phyloP scores from a whole-genome alignment of 2,329 filamentous ascomycete genomes.

The Diaporthe sp. region DNA sequence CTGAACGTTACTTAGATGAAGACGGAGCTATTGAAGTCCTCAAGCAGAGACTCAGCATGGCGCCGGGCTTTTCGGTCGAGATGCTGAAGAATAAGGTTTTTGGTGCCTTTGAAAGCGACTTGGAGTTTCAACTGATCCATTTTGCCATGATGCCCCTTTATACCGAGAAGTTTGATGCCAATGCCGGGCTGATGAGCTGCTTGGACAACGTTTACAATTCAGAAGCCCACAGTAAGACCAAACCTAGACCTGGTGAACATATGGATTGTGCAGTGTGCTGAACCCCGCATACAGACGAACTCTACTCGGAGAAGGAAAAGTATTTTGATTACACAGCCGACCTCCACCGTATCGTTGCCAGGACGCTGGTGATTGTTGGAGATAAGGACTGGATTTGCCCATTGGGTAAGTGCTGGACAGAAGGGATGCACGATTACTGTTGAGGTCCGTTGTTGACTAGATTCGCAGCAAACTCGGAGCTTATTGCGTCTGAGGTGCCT shows the following conservation, averaged over 20 bases:
- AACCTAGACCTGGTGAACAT: no score
- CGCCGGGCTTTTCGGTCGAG: constrained; percentile 51
- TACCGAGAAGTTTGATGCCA: constrained; percentile 50
- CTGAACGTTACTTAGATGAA: constrained; percentile 46
- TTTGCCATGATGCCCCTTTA: constrained; percentile 54
- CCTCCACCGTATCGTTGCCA: constrained; percentile 48
- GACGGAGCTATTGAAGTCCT: constrained; percentile 49
- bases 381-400: constrained; percentile 56
- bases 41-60: constrained; percentile 48
- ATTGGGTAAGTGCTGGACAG: constrained; percentile 43
- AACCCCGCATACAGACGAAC: constrained; percentile 45
- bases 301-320: constrained; percentile 52
- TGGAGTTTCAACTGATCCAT: constrained; percentile 53
- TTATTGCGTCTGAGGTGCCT: constrained; percentile 47
- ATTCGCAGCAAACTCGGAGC: constrained; percentile 47
- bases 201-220: constrained; percentile 50
- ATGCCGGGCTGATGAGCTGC: constrained; percentile 47
- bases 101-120: constrained; percentile 51
- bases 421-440: neutral
- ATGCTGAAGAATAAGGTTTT: constrained; percentile 55
- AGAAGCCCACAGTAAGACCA: constrained; percentile 50
- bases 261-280: neutral
- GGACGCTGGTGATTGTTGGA: constrained; percentile 53
- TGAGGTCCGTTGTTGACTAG: neutral
- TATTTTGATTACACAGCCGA: constrained; percentile 53